Base-by-base conservation (phyloP, 768 basidiomycete species). In the Trametes villosa region DNA sequence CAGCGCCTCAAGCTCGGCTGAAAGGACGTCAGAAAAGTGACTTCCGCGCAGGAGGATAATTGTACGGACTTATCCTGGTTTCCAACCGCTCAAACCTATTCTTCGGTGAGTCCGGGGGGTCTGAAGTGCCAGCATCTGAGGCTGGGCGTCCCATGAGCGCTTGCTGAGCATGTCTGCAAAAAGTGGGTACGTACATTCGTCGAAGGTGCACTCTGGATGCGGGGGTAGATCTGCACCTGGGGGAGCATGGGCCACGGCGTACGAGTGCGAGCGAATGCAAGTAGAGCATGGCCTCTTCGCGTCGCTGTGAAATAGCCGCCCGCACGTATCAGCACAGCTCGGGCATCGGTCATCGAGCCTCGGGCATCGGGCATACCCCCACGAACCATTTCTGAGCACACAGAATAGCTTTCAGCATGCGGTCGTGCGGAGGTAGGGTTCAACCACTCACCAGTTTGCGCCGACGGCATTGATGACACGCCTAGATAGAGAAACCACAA, bases 261-360 rank as follows among this genome's bases (percentile, higher is more conserved):
- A 87, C 1, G 86, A 79, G 77, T 90, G 88, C 22, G 89, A 91
- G 31, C 89, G 83, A 59, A 86, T 77, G 68, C 90, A 91, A 2
- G 90, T 91, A 27, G 89, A 86, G 68, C 90, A 91, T 5, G 90
- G 90, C 41, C 86, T 77, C 68, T 87, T 86, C 8, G 89, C 88
- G 66, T 92, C 90, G 70, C 89, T 91, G 61, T 57, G 33, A 17
- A 15, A 44, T 31, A 59, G 49, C 36, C 57, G 57, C 57, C 42
- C 31, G 46, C 45, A 24, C 26, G 57, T 33, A n/a, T n/a, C n/a
- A n/a, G n/a, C n/a, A n/a, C n/a, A n/a, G n/a, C n/a, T n/a, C n/a
- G n/a, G n/a, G n/a, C n/a, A n/a, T n/a, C 36, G 34, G 36, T 57
- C 54, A 64, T 62, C 53, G 29, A 33, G 36, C 48, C 53, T 67